Conservation (phyloP, 2,329 filamentous ascomycete species). For the Tympanopsis confertula region DNA sequence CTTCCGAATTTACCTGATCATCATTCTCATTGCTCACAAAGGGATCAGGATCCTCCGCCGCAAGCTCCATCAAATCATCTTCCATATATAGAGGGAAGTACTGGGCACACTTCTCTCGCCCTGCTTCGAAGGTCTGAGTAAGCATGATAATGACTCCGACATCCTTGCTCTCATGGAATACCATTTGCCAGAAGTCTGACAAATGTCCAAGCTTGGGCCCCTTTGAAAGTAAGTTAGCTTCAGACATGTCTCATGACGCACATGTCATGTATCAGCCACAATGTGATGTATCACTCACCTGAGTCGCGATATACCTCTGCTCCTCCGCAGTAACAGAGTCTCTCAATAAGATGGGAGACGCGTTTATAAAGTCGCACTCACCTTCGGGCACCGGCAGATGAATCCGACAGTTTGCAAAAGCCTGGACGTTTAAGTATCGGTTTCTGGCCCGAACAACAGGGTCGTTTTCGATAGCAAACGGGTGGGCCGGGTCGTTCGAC, state of each 20-base stretch:
- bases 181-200: conserved; percentile 89
- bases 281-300: conserved; percentile 27
- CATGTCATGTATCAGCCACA: neutral
- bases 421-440: conserved; percentile 80
- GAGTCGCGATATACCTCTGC: conserved; percentile 74
- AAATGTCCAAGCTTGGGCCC: conserved; percentile 70
- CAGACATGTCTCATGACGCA: conserved; percentile 1
- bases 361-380: conserved; percentile 71
- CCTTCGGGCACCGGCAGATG: conserved; percentile 67
- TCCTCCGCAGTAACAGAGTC: conserved; percentile 20
- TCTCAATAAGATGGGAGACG: conserved; percentile 54
- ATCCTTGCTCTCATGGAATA: conserved; percentile 63
- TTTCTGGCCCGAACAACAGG: conserved; percentile 20
- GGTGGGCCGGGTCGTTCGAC: neutral
- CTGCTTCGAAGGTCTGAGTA: conserved; percentile 72
- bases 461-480: neutral
- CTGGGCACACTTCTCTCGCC: conserved; percentile 72
- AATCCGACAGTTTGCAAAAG: conserved; percentile 78
- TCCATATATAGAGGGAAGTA: conserved; percentile 64
- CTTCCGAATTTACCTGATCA: neutral
- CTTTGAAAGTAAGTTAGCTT: conserved; percentile 16
- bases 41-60: conserved; percentile 40
- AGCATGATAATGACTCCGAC: conserved; percentile 87
- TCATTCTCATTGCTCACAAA: neutral
- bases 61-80: conserved; percentile 41